Evolutionary conservation across 2,329 filamentous ascomycete species (phyloP), one percentile per base, ranked within the genome.

Genomic region (Epichloe baconii): DNA sequence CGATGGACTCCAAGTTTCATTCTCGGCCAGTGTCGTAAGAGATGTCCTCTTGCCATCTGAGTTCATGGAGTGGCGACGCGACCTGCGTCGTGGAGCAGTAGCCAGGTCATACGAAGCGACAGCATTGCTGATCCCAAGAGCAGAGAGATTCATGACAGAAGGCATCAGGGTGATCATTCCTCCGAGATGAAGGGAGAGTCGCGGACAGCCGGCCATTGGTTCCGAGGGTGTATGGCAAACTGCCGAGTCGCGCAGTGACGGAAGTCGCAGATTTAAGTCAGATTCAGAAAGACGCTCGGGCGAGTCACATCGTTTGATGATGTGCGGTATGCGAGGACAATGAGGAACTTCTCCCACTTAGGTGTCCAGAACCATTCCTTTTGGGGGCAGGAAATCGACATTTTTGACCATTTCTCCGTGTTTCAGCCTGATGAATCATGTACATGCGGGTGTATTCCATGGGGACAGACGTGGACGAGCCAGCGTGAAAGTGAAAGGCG

Each of bases 401-500:
- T 11, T 66, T 58, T 19, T 53, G 59, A 7, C 54, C 48, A 7
- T 64, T 58, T n/a, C 53, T 59, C 15, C 61, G 57, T 12, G 63
- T 58, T 14, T 54, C 51, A 5, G 63, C 59, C 43, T 66, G 62
- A 44, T 68, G 63, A 2, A 71, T 52, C 36, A 68, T 58, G 45
- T 65, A 68, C 5, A 62, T 55, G 7, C 69, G 62, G 8, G 60
- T 52, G 46, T 71, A 71, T 43, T 71, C 69, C 66, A 71, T 69
- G 1, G 67, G 1, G 68, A 69, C 4, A 71, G 47, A 0, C 67
- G 62, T 0, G 67, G 66, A 19, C 19, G 44, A 23, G 45, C 49
- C 15, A 53, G 12, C 5, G 37, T 14, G 14, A 49, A 47, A 4
- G 26, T 11, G 7, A 46, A 35, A 14, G 41, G 50, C 8, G 52